phyloP scores from a whole-genome alignment of 1,139 yeast species.

The Candida buenavistaensis region DNA sequence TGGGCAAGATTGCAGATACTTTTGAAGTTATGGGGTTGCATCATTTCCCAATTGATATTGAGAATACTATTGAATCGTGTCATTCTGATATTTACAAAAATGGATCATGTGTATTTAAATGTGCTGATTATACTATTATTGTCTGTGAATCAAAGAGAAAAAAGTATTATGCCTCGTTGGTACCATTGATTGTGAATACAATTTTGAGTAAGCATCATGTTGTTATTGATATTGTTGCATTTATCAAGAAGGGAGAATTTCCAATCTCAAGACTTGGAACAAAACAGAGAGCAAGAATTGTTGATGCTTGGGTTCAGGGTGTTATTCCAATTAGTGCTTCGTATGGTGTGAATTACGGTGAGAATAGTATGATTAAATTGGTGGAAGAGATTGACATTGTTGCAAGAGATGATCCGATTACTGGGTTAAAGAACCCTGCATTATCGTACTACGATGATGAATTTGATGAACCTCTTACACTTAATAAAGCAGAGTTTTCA shows the following conservation, averaged over 20 bases:
- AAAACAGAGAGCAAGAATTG: slow-evolving; percentile 71
- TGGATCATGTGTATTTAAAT: slow-evolving; percentile 74
- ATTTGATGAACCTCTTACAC: slow-evolving; percentile 30
- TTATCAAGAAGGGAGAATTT: slow-evolving; percentile 63
- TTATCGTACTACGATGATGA: slow-evolving; percentile 41
- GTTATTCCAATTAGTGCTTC: slow-evolving; percentile 44
- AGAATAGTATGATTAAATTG: slow-evolving; percentile 55
- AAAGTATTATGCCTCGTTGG: slow-evolving; percentile 66
- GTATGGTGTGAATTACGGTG: slow-evolving; percentile 65
- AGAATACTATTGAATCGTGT: slow-evolving; percentile 67
- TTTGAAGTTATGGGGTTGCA: slow-evolving; percentile 90
- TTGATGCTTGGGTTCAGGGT: slow-evolving; percentile 57
- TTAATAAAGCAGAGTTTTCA: slow-evolving; percentile 20
- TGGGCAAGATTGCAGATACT: slow-evolving; percentile 85
- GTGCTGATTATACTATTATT: slow-evolving; percentile 79
- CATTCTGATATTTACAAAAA: slow-evolving; percentile 59
- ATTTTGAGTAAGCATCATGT: slow-evolving; percentile 81
- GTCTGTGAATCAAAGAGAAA: slow-evolving; percentile 65
- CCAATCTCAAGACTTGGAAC: slow-evolving; percentile 73
- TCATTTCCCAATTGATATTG: slow-evolving; percentile 87
- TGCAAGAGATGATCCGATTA: slow-evolving; percentile 42
- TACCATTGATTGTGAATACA: slow-evolving; percentile 79
- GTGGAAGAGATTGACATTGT: slow-evolving; percentile 51
- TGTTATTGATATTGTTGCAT: slow-evolving; percentile 82
- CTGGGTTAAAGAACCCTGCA: slow-evolving; percentile 47